Conservation (phyloP, 257 asterid species). For the Knoxia roxburghii region DNA sequence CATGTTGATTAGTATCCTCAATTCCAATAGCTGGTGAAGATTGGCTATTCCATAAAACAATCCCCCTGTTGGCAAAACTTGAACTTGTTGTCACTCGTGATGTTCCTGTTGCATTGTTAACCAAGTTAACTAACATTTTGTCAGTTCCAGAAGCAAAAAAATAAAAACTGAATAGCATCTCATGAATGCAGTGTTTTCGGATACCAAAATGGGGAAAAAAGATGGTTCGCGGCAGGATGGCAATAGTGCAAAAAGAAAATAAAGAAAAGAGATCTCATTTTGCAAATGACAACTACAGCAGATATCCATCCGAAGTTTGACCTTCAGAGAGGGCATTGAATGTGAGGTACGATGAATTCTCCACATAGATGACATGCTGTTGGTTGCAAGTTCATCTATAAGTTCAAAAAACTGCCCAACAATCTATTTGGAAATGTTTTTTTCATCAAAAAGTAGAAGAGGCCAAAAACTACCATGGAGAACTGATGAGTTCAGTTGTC, state of each 20-base stretch:
- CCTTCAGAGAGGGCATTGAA: background rate
- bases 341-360: background rate
- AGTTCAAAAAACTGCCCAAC: too few species aligned
- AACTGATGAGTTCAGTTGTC: too few species aligned
- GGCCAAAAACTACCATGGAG: too few species aligned
- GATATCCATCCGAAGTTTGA: background rate
- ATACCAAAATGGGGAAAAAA: background rate
- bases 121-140: background rate
- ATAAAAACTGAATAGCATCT: background rate
- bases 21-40: conserved; percentile 22
- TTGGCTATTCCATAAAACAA: conserved; percentile 22
- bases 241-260: background rate
- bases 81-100: conserved; percentile 22
- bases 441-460: too few species aligned
- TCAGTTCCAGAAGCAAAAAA: background rate
- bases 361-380: background rate
- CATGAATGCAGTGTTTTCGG: too few species aligned
- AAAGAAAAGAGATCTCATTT: background rate
- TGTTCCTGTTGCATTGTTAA: conserved; percentile 31
- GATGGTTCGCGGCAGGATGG: background rate
- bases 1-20: conserved; percentile 17
- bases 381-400: too few species aligned
- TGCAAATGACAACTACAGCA: background rate
- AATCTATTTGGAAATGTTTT: too few species aligned
- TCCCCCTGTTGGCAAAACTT: conserved; percentile 18